Percentiles rank a stretch among this genome's conserved stretches.
Evolutionary conservation across 176 grass and related monocot species (phyloP).

Genomic region (Oryza meridionalis): DNA sequence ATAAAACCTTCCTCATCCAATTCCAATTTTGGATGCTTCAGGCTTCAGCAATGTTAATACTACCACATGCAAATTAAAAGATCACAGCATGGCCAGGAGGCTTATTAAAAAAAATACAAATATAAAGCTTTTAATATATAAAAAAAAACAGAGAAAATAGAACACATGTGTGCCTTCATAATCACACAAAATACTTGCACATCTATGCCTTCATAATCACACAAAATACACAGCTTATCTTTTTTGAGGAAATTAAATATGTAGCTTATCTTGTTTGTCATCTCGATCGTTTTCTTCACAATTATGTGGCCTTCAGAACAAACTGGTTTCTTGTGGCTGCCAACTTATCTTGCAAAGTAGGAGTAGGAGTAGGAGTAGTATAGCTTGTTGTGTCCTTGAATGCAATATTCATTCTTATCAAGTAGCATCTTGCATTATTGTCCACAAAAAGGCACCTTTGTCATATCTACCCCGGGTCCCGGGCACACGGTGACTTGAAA

Average conservation of each 20-base stretch:
- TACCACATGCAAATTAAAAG: no score
- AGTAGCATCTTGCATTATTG: background rate
- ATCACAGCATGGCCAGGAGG: no score
- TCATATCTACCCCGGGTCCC: constrained; percentile 4
- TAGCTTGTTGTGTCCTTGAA: background rate
- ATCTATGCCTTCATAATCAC: background rate
- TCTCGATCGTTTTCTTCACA: background rate
- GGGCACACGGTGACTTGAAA: background rate
- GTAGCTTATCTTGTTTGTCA: background rate
- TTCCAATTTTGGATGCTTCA: no score
- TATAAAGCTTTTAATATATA: background rate
- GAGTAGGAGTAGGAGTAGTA: no score
- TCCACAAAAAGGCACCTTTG: constrained; percentile 19
- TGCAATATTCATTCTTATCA: background rate
- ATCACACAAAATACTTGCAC: background rate
- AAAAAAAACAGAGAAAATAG: background rate
- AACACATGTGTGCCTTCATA: background rate
- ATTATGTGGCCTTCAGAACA: background rate
- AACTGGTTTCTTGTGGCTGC: background rate
- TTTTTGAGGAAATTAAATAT: no score
- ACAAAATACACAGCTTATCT: background rate
- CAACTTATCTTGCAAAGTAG: background rate
- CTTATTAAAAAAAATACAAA: no score
- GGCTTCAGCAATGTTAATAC: no score
- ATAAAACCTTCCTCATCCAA: no score